Base-by-base conservation (phyloP, 23 red algal species). In the Gracilaria vermiculophylla region DNA sequence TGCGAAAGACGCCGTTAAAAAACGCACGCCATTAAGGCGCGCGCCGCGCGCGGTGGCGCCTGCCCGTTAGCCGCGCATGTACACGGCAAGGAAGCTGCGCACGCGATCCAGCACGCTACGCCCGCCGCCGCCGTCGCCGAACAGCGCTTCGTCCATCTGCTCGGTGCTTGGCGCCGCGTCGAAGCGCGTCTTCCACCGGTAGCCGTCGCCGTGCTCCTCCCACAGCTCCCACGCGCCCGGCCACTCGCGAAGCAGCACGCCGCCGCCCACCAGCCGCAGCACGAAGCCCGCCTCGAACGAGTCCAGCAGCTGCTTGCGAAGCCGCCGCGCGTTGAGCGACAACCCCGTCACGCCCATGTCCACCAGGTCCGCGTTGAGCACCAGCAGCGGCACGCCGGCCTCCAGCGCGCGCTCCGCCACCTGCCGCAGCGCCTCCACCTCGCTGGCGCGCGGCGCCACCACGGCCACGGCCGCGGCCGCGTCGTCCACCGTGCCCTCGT, bases 271-370 rank as follows among this genome's bases (percentile, higher is more conserved):
- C 48, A 85, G 76, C 43, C 76, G 75, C 54, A 97, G 83, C 47
- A 90, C 90, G 74, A 87, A 97, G 23, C 61, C 86, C 52, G 75
- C 40, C 36, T 94, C 89, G 62, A 97, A 89, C 39, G 77, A 25
- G 35, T 89, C 72, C 19, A 97, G 81, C 16, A 97, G 29, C 48
- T 80, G 29, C 64, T 84, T 40, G 1, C 95, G 82, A 42, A 97
- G 60, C 51, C 56, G 77, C 29, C 95, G 82, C 55, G 95, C 95
- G 17, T 89, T 83, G 31, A 97, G 62, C n/a, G 87, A 80, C n/a
- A 97, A 45, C 19, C 95, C 95, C 9, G 95, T 97, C 8, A 93
- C 89, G 80, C 95, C 95, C 95, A 97, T 97, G 69, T 97, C 95
- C 54, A 97, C 80, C 60, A 97, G 47, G 50, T 97, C 89, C 28